These are phyloP conservation scores for Quercus bicolor DNA, from an alignment of 306 rosid species.

Conservation along the genomic window DNA sequence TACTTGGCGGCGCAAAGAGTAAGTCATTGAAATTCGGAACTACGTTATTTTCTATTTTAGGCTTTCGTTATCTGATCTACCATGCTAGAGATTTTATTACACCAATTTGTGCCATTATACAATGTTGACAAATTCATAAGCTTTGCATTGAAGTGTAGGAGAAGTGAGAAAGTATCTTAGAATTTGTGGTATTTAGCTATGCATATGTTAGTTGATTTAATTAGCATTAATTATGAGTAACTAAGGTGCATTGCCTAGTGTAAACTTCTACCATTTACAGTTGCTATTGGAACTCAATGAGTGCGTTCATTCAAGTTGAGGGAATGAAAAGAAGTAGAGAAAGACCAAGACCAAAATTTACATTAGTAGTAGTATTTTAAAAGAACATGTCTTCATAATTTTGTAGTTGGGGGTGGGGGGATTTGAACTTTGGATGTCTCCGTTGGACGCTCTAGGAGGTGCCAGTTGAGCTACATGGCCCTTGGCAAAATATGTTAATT, in stretches of 20 bases:
- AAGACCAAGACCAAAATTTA: no score
- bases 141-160: not conserved
- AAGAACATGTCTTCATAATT: no score
- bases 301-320: no score
- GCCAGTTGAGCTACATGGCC: no score
- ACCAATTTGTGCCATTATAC: not conserved
- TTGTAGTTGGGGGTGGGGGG: no score
- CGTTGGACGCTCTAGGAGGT: no score
- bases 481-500: no score
- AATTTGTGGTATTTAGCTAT: no score
- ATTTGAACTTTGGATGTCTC: no score
- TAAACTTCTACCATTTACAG: not conserved
- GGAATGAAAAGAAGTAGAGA: no score
- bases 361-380: no score
- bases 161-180: not conserved
- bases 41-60: not conserved
- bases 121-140: not conserved
- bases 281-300: not conserved
- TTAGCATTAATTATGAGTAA: not conserved
- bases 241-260: not conserved
- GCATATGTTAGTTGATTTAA: no score
- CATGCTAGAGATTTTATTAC: not conserved
- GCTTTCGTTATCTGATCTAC: not conserved
- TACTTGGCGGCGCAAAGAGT: slow-evolving; percentile 92
- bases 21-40: slow-evolving; percentile 17